phyloP scores from a whole-genome alignment of 164 flowering plant genomes.

The Chimonanthus praecox region DNA sequence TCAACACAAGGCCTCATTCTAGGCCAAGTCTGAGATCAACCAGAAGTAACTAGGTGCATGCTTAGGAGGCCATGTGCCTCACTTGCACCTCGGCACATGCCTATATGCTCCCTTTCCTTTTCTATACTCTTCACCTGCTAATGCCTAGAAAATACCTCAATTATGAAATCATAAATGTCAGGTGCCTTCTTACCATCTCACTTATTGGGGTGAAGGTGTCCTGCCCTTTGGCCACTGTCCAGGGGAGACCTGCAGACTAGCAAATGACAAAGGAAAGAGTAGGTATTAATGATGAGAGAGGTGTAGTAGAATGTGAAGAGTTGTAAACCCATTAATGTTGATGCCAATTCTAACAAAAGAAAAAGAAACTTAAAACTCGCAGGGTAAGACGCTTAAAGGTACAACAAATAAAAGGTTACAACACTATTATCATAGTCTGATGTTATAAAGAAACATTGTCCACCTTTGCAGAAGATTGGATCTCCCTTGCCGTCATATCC shows the following conservation, averaged over 20 bases:
- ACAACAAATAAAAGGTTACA: not conserved
- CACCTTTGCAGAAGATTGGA: constrained; percentile 89
- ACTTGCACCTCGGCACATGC: too few relatives aligned
- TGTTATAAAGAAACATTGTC: not conserved
- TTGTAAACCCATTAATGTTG: not conserved
- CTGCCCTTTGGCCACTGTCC: constrained; percentile 94
- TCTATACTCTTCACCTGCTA: too few relatives aligned
- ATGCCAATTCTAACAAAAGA: not conserved
- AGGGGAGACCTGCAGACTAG: constrained; percentile 96
- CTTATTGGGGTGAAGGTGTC: constrained; percentile 98
- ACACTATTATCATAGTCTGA: not conserved
- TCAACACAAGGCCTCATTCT: too few relatives aligned
- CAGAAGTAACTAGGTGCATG: too few relatives aligned
- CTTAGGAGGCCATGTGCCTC: too few relatives aligned
- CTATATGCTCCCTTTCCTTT: too few relatives aligned
- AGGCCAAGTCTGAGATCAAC: too few relatives aligned
- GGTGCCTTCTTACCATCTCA: constrained; percentile 53
- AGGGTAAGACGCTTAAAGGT: not conserved
- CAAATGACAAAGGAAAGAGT: constrained; percentile 6
- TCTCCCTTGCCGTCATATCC: constrained; percentile 99
- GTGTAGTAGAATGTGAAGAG: not conserved
- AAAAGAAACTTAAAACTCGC: not conserved
- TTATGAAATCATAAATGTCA: not conserved
- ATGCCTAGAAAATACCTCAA: too few relatives aligned
- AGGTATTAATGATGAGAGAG: not conserved